These are phyloP conservation scores for Thermoascus crustaceus DNA, from an alignment of 2,329 filamentous ascomycete genomes.

Conservation along the genomic window DNA sequence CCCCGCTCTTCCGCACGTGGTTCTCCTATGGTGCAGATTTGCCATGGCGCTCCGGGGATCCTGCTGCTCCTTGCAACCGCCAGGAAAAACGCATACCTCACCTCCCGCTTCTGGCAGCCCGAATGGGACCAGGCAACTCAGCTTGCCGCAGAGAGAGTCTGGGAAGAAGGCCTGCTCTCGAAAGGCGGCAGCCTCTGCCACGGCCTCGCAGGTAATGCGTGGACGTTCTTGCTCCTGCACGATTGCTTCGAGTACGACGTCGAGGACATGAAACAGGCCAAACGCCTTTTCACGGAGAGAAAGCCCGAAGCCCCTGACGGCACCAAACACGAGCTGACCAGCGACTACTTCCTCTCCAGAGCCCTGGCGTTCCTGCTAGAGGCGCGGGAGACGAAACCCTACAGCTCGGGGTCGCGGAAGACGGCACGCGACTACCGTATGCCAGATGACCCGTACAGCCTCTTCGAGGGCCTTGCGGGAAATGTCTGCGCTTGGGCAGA, in stretches of 20 bases:
- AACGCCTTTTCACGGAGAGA: conserved; percentile 15
- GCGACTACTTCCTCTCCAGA: conserved; percentile 31
- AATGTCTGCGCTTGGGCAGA: conserved; percentile 36
- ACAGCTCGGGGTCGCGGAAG: conserved; percentile 13
- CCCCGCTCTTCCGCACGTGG: conserved; percentile 13
- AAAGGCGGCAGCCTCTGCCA: conserved; percentile 37
- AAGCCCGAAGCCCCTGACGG: conserved; percentile 3
- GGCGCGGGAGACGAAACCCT: conserved; percentile 30
- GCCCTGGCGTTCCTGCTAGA: conserved; percentile 31
- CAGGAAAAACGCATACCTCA: conserved; percentile 20
- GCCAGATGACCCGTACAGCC: conserved; percentile 32
- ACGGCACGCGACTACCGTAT: conserved; percentile 26
- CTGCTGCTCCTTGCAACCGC: conserved; percentile 28
- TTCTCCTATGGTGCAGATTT: conserved; percentile 33
- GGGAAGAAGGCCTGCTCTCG: conserved; percentile 34
- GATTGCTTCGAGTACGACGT: conserved; percentile 27
- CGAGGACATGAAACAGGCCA: conserved; percentile 14
- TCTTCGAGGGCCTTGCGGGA: conserved; percentile 34
- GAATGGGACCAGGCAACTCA: conserved; percentile 30
- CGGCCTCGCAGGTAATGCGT: conserved; percentile 35
- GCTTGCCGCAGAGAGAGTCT: conserved; percentile 27
- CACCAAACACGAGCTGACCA: conserved; percentile 13
- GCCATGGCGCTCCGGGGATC: conserved; percentile 33
- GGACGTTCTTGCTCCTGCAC: conserved; percentile 30
- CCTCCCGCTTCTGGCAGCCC: conserved; percentile 25